A percentile compares a stretch with the other conserved stretches of the same genome.
Evolutionary conservation across 306 rosid species (phyloP).

Genomic region (Cucumis melo): DNA sequence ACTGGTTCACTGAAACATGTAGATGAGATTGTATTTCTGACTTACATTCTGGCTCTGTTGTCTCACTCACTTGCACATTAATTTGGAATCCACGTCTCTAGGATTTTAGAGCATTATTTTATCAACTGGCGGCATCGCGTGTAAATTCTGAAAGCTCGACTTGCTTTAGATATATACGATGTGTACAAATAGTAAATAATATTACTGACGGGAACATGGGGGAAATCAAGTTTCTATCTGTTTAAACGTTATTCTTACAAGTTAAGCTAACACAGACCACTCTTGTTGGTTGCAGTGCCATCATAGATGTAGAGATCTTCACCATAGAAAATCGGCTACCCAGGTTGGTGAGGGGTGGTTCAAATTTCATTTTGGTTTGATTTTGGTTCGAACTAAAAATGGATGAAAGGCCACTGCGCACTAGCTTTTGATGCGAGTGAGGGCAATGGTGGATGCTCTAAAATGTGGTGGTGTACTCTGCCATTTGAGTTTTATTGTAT

Average conservation of each 20-base stretch:
- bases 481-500: constrained; percentile 7
- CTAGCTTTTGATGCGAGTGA: background rate
- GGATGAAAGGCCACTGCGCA: background rate
- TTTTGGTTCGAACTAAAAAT: background rate
- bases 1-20: no score
- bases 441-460: background rate
- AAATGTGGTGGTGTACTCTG: background rate
- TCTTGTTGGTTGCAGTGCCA: constrained; percentile 2
- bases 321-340: background rate
- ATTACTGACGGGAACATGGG: background rate
- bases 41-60: background rate
- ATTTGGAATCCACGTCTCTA: background rate
- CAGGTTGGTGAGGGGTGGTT: constrained; percentile 5
- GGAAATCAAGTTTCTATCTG: background rate
- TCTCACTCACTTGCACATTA: background rate
- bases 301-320: background rate
- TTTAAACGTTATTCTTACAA: background rate
- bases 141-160: background rate
- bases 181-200: background rate
- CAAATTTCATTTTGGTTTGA: background rate
- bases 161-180: background rate
- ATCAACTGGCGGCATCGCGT: background rate
- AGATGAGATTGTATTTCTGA: background rate
- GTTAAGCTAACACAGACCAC: background rate
- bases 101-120: background rate